Conservation (phyloP, 2,329 filamentous ascomycete genomes). For the Talaromyces sp. region DNA sequence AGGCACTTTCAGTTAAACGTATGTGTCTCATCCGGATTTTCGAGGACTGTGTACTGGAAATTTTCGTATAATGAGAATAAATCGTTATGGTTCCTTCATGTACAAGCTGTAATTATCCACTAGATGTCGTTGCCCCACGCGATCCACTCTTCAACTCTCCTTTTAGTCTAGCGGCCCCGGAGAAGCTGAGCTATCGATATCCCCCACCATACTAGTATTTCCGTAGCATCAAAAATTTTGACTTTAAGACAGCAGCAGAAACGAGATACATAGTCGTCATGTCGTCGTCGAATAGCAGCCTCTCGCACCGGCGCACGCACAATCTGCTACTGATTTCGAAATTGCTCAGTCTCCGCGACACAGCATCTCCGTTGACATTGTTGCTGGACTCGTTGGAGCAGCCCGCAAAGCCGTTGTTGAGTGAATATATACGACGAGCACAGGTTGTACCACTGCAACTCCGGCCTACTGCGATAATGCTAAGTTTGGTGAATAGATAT, state of each 20-base stretch:
- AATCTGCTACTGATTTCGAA: conserved; percentile 80
- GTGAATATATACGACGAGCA: conserved; percentile 72
- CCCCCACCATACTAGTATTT: neutral
- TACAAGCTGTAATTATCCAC: neutral
- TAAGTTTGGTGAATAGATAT: conserved; percentile 31
- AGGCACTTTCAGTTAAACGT: too few relatives aligned
- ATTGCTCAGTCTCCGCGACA: conserved; percentile 72
- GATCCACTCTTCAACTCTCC: neutral
- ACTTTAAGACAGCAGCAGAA: neutral
- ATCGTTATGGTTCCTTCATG: neutral
- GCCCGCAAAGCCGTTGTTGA: conserved; percentile 64
- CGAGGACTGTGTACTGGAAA: too few relatives aligned
- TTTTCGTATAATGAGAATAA: too few relatives aligned
- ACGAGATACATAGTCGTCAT: conserved; percentile 22
- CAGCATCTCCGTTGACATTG: conserved; percentile 80
- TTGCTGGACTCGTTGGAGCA: conserved; percentile 84
- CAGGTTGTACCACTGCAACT: conserved; percentile 50
- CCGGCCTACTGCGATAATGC: neutral
- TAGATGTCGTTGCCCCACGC: neutral
- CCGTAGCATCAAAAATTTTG: neutral
- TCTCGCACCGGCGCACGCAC: conserved; percentile 71
- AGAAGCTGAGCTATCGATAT: neutral
- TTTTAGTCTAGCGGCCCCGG: neutral
- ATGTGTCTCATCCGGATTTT: neutral
- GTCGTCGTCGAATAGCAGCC: conserved; percentile 34